Evolutionary conservation across 2,329 filamentous ascomycete species (phyloP).

Genomic region (Diplodia mutila): DNA sequence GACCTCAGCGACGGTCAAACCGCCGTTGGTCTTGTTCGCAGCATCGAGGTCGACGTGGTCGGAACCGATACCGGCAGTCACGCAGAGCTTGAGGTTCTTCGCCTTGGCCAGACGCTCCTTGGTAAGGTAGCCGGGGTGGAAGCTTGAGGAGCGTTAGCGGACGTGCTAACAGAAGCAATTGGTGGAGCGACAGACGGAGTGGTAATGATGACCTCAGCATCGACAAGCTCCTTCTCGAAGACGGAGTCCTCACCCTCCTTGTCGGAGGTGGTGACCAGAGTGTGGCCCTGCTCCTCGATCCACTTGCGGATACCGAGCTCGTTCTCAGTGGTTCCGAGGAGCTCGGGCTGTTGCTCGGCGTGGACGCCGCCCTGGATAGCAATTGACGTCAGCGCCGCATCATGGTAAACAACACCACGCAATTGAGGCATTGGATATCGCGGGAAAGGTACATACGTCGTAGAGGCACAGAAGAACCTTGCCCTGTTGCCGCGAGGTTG

Average conservation of each 20-base stretch:
- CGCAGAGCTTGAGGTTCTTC: constrained; percentile 97
- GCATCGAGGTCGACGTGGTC: constrained; percentile 97
- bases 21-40: constrained; percentile 97
- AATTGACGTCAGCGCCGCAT: constrained; percentile 32
- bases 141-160: constrained; percentile 57
- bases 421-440: constrained; percentile 25
- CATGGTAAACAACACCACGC: not conserved
- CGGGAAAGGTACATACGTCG: constrained; percentile 64
- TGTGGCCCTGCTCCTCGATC: constrained; percentile 97
- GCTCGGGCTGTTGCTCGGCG: constrained; percentile 82
- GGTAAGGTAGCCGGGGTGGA: constrained; percentile 97
- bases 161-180: constrained; percentile 32
- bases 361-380: constrained; percentile 70
- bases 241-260: constrained; percentile 93
- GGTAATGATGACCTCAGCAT: constrained; percentile 98
- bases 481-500: constrained; percentile 74
- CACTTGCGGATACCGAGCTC: constrained; percentile 97
- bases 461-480: constrained; percentile 95
- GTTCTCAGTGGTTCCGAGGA: constrained; percentile 96
- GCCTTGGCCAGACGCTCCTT: constrained; percentile 95
- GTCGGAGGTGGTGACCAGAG: constrained; percentile 93
- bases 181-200: constrained; percentile 69
- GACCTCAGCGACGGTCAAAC: constrained; percentile 95
- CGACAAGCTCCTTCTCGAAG: constrained; percentile 94
- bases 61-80: constrained; percentile 97